Base-by-base conservation (phyloP, 2,329 filamentous ascomycete species). In the Mycosphaerella sp. region DNA sequence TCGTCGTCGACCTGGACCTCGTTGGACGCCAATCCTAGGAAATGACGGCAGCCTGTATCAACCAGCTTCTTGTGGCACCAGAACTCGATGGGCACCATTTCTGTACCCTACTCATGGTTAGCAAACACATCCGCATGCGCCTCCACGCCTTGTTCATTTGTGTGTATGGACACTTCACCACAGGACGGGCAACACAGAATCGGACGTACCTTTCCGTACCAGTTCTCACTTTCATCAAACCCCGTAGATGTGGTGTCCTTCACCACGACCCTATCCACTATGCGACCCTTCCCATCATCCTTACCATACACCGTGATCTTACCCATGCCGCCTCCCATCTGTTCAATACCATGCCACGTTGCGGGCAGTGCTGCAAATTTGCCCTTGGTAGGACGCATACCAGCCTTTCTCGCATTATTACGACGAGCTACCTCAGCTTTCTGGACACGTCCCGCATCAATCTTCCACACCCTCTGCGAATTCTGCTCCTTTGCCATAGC, bases 281-380 rank as follows among this genome's bases (percentile, higher is more conserved):
- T 39, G n/a, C 10, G 34, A 3, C 47, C 28, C 6, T 41, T 6
- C 3, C 34, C 41, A 21, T 53, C 28, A 14, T 44, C 46, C 7
- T 25, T 16, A 2, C 27, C 45, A 32, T 39, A 49, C 10, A 49
- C 46, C n/a, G 25, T 10, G 4, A 49, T 36, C 14, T 39, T 44
- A 1, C 51, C 45, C 50, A 49, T 49, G 12, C 45, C 50, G 10
- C 50, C 50, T 8, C 21, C 13, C 34, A 53, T 44, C 3, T 13
- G 8, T 1, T 41, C n/a, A 3, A 53, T 28, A 4, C 30, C 4
- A 6, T 17, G 45, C 51, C 51, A 53, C 13, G 21, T 50, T 3
- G 7, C 2, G 4, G 30, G 30, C 13, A 34, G 2, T 8, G 10
- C 30, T 2, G 4, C 2, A n/a, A 34, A 34, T 4, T 12, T 2